Conservation (phyloP, 345 rosid genomes). For the Rhizophora apiculata region DNA sequence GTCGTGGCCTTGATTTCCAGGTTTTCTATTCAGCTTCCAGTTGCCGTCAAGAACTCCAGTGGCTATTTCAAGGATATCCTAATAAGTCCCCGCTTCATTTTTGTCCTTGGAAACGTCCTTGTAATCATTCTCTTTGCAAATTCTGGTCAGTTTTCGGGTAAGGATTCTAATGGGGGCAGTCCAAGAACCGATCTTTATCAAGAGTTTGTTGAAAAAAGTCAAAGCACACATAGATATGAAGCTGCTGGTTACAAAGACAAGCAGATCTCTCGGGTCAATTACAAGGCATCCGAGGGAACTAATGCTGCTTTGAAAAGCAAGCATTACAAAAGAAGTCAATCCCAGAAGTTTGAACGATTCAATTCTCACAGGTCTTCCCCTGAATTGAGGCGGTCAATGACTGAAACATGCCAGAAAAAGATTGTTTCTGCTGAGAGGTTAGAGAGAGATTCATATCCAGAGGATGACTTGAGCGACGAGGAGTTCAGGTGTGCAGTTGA, state of each 20-base stretch:
- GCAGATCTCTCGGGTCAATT: conserved; percentile 27
- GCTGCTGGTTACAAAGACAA: conserved; percentile 30
- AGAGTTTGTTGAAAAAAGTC: conserved; percentile 41
- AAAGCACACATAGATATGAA: conserved; percentile 8
- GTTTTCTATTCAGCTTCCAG: conserved; percentile 48
- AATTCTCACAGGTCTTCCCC: conserved; percentile 22
- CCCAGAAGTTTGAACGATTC: conserved; percentile 37
- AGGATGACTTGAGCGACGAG: conserved; percentile 70
- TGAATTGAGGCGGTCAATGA: conserved; percentile 43
- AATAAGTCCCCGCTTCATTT: conserved; percentile 66
- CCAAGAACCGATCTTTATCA: conserved; percentile 38
- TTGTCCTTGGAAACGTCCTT: conserved; percentile 73
- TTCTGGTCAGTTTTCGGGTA: conserved; percentile 53
- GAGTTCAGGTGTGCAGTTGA: conserved; percentile 63
- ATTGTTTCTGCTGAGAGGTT: conserved; percentile 22
- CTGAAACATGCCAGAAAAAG: conserved; percentile 41
- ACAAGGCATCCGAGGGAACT: conserved; percentile 14
- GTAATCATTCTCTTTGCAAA: conserved; percentile 64
- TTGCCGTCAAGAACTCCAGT: conserved; percentile 53
- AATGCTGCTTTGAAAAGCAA: conserved; percentile 16
- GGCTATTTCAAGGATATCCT: conserved; percentile 55
- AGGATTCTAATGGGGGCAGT: conserved; percentile 29
- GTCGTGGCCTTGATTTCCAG: conserved; percentile 55
- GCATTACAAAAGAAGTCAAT: conserved; percentile 46
- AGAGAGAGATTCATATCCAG: conserved; percentile 32